Conservation (phyloP, 192 early-diverging fungal species). For the Ambispora gerdemannii region DNA sequence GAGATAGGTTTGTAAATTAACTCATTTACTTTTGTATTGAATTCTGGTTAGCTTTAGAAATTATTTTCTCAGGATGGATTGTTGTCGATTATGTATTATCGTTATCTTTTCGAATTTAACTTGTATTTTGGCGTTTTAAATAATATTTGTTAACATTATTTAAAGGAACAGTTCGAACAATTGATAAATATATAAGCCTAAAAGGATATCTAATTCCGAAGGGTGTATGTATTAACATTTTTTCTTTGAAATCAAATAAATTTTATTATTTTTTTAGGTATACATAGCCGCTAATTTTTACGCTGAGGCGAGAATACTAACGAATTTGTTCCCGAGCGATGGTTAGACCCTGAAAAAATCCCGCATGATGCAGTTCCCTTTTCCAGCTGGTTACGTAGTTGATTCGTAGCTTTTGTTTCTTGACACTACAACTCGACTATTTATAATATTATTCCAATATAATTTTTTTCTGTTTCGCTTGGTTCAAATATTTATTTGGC, state of each 20-base stretch:
- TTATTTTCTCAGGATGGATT: neutral
- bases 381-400: slow-evolving; percentile 3
- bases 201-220: slow-evolving; percentile 24
- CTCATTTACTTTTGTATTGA: neutral
- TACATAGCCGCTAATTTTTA: slow-evolving; percentile 10
- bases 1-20: neutral
- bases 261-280: slow-evolving; percentile 1
- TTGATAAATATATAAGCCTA: neutral
- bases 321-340: slow-evolving; percentile 22
- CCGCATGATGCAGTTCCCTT: slow-evolving; percentile 16
- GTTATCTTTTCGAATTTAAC: neutral
- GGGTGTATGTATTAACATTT: neutral
- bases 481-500: neutral
- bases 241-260: too few species aligned
- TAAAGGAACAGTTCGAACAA: neutral
- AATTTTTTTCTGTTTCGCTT: neutral
- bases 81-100: neutral
- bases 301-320: slow-evolving; percentile 14
- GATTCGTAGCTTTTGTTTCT: neutral
- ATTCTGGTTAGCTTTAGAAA: neutral
- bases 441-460: too few species aligned
- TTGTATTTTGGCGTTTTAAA: neutral
- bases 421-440: too few species aligned
- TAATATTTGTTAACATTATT: neutral
- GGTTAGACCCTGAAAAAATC: neutral